Percentiles rank a stretch among this genome's conserved stretches.
These are phyloP conservation scores for Claviceps purpurea DNA, from an alignment of 2,329 filamentous ascomycete genomes.

Conservation along the genomic window DNA sequence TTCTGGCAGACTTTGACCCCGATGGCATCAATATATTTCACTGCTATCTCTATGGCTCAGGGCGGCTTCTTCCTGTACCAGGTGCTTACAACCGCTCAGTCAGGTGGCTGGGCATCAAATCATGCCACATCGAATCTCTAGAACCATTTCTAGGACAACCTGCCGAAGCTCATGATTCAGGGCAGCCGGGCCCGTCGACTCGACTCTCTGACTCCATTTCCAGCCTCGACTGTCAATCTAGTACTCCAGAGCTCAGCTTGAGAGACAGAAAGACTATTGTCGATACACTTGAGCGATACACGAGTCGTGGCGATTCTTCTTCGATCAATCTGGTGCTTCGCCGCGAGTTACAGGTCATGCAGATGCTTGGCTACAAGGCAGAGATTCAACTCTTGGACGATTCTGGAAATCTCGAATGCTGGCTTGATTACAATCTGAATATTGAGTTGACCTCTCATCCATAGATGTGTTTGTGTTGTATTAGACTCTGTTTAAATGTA, in stretches of 20 bases:
- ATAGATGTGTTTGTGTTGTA: too few species aligned
- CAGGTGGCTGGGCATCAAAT: conserved; percentile 50
- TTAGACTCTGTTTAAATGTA: too few species aligned
- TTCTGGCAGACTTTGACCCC: conserved; percentile 62
- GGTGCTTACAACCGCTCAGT: conserved; percentile 36
- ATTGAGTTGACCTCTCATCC: neutral
- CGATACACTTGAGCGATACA: conserved; percentile 34
- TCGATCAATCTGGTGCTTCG: conserved; percentile 17
- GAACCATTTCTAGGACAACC: neutral
- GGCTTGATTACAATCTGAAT: conserved; percentile 33
- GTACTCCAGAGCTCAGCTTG: conserved; percentile 28
- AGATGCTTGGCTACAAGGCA: conserved; percentile 60
- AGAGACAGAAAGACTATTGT: conserved; percentile 46
- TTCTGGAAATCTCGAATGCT: conserved; percentile 32
- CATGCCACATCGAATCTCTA: conserved; percentile 23
- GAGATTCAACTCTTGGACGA: conserved; percentile 62
- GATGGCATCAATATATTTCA: conserved; percentile 61
- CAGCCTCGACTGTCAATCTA: conserved; percentile 15
- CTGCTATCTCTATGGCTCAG: conserved; percentile 62
- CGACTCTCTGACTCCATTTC: conserved; percentile 8
- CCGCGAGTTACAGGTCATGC: conserved; percentile 55
- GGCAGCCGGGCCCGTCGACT: neutral
- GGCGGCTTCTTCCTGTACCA: conserved; percentile 45
- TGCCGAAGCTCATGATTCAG: neutral
- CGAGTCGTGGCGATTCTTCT: conserved; percentile 4